Conservation (phyloP, 2,329 filamentous ascomycete genomes). For the Dryadomyces quercus-mongolicae region DNA sequence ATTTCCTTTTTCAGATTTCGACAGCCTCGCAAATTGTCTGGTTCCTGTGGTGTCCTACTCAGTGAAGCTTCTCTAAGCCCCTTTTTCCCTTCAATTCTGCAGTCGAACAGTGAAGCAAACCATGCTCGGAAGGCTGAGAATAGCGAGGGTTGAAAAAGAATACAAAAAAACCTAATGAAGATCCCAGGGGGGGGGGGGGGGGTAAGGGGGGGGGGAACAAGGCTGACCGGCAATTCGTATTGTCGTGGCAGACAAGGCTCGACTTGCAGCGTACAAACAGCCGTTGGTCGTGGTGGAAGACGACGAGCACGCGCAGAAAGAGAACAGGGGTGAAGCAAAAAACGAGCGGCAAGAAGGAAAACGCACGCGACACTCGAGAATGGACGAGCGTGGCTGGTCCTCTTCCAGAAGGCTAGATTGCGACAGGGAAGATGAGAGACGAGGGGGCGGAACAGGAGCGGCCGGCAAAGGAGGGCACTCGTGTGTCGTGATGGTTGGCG, state of each 20-base stretch:
- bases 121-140: neutral
- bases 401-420: neutral
- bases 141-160: too few relatives aligned
- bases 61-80: too few relatives aligned
- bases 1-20: too few relatives aligned
- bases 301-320: too few relatives aligned
- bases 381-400: neutral
- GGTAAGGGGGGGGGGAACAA: too few relatives aligned
- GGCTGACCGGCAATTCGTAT: too few relatives aligned
- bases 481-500: constrained; percentile 3
- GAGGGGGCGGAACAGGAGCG: neutral
- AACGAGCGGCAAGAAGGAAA: neutral
- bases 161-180: neutral
- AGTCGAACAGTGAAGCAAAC: neutral
- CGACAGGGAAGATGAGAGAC: neutral
- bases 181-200: neutral
- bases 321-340: neutral
- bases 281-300: too few relatives aligned
- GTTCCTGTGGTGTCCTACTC: too few relatives aligned
- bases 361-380: neutral
- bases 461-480: neutral
- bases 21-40: too few relatives aligned
- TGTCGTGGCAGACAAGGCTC: too few relatives aligned
- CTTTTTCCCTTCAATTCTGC: neutral
- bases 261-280: too few relatives aligned